A percentile compares a stretch with the other conserved stretches of the same genome.
These are phyloP conservation scores for Prillingera fragicola DNA, from an alignment of 1,284 basidiomycete genomes.

Conservation along the genomic window DNA sequence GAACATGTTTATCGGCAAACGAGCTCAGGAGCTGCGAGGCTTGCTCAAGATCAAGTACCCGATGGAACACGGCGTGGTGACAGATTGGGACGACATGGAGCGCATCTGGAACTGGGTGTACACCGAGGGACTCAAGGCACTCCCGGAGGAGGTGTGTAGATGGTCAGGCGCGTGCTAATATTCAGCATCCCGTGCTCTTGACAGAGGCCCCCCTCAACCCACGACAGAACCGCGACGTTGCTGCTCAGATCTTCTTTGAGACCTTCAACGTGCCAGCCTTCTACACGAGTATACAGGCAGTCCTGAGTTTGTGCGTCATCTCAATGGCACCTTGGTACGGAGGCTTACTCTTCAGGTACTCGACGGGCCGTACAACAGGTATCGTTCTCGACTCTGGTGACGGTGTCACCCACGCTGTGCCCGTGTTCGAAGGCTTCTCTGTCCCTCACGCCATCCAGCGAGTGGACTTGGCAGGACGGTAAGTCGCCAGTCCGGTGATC, in stretches of 20 bases:
- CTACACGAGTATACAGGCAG: constrained; percentile 95
- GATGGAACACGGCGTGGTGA: constrained; percentile 86
- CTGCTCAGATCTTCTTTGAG: constrained; percentile 97
- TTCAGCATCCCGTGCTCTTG: constrained; percentile 86
- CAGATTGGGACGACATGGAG: constrained; percentile 99
- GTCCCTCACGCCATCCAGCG: constrained; percentile 97
- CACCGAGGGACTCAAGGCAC: constrained; percentile 83
- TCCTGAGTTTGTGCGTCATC: constrained; percentile 75
- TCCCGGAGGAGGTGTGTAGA: constrained; percentile 81
- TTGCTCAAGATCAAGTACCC: constrained; percentile 95
- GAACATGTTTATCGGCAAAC: constrained; percentile 85
- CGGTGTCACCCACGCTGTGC: constrained; percentile 97
- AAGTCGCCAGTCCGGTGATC: constrained; percentile 24
- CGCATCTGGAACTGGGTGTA: constrained; percentile 97
- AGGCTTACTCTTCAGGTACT: constrained; percentile 62
- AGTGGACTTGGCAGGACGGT: constrained; percentile 93
- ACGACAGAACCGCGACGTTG: constrained; percentile 84
- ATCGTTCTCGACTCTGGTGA: constrained; percentile 98
- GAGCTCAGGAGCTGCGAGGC: constrained; percentile 88
- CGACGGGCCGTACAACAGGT: constrained; percentile 96
- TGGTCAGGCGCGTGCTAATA: constrained; percentile 3
- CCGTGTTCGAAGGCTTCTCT: constrained; percentile 98
- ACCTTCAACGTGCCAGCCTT: constrained; percentile 99
- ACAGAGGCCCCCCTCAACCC: constrained; percentile 96
- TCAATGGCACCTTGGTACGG: constrained; percentile 1